A percentile compares a stretch with the other conserved stretches of the same genome.
These are phyloP conservation scores for Eucalyptus regnans DNA, from an alignment of 345 rosid species.

Conservation along the genomic window DNA sequence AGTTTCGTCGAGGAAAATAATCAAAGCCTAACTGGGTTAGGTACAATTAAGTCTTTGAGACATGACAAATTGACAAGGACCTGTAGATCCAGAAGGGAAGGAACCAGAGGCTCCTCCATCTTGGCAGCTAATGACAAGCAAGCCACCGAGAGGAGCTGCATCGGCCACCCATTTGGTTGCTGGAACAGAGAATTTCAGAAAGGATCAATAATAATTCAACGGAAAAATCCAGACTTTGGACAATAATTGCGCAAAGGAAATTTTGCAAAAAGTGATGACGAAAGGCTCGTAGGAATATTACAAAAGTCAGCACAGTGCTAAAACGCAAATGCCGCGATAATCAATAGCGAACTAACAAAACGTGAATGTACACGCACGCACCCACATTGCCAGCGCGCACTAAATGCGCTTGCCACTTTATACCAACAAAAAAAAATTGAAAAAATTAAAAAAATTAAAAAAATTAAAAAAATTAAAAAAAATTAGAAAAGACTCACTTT, in stretches of 20 bases:
- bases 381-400: not conserved
- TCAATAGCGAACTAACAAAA: not conserved
- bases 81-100: slow-evolving; percentile 81
- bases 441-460: too few relatives aligned
- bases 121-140: slow-evolving; percentile 97
- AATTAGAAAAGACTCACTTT: not conserved
- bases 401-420: not conserved
- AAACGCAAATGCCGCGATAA: not conserved
- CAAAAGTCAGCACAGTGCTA: not conserved
- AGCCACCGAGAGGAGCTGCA: slow-evolving; percentile 83
- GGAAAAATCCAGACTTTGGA: not conserved
- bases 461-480: not conserved
- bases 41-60: not conserved
- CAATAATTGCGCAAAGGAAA: not conserved
- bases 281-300: not conserved
- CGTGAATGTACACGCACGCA: not conserved
- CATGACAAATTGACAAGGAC: slow-evolving; percentile 8
- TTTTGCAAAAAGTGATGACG: not conserved
- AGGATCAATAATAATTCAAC: not conserved
- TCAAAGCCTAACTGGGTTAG: not conserved
- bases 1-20: not conserved
- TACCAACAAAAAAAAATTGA: not conserved
- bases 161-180: slow-evolving; percentile 75
- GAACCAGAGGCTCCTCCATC: slow-evolving; percentile 97
- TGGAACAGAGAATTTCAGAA: slow-evolving; percentile 3